Evolutionary conservation across 1,284 basidiomycete species (phyloP), one percentile per base, ranked within the genome.

Genomic region (Violaceomyces palustris): DNA sequence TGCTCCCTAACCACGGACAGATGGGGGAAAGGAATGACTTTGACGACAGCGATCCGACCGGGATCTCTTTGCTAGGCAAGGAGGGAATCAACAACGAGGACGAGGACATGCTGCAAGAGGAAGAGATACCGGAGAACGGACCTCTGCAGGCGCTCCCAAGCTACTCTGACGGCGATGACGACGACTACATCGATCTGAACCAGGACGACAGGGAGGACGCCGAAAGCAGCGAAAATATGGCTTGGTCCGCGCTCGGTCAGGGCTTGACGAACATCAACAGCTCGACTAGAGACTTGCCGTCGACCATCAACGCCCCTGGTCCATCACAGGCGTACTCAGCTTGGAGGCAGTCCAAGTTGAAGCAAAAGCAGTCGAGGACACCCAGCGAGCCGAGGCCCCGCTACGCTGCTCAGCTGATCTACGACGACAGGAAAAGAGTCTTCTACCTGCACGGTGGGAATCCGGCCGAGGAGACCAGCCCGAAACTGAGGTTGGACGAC

Each of bases 391-490:
- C 65, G 11, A 50, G 51, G 21, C 65, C 65, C 17, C 40, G 65
- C n/a, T 66, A 61, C 19, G 63, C 65, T n/a, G 43, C 49, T 1
- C 63, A 75, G 60, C 55, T 74, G 38, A 65, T 74, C 1, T 74
- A 67, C 29, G 73, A 75, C 39, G 66, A 65, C 7, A 52, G 63
- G 23, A 39, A 50, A 10, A 50, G 61, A 26, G 60, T 63, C 27
- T 73, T 69, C 43, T 74, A 72, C 48, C 35, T 75, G 36, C 72
- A 74, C 37, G 74, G 74, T 3, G 74, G 74, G 7, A 73, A 74
- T 22, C 72, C 74, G 0, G 50, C 46, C 19, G 61, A 63, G 11
- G 35, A 40, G 0, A 28, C 29, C 6, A 48, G 50, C 19, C 37
- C 50, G 3, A 46, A 45, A 1, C 46, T 48, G 27, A 49, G 74